Evolutionary conservation across 192 early-diverging fungal species (phyloP).

Genomic region (Coemansia sp.): DNA sequence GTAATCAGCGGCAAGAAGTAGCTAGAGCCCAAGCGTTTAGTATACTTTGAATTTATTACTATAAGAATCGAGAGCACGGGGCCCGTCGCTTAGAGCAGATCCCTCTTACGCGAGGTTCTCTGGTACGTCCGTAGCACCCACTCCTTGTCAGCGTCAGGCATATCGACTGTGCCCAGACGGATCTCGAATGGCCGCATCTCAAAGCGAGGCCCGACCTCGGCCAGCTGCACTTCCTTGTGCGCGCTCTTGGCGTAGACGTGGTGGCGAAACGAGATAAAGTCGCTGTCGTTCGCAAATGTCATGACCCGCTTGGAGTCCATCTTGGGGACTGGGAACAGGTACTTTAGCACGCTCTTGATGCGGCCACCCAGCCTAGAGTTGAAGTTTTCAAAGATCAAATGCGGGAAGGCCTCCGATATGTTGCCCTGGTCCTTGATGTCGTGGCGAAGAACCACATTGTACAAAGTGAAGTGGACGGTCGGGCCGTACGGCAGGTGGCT

Average conservation of each 20-base stretch:
- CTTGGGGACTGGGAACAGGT: constrained; percentile 97
- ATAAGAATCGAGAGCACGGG: not conserved
- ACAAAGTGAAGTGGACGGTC: constrained; percentile 95
- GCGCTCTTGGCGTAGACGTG: constrained; percentile 91
- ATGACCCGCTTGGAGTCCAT: constrained; percentile 93
- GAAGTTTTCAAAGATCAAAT: constrained; percentile 96
- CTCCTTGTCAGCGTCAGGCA: constrained; percentile 92
- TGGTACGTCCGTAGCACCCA: constrained; percentile 94
- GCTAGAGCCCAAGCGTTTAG: not conserved
- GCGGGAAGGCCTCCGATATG: constrained; percentile 95
- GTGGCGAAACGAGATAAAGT: constrained; percentile 97
- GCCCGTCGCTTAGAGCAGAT: constrained; percentile 56
- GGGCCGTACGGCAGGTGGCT: constrained; percentile 98
- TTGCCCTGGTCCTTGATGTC: constrained; percentile 96
- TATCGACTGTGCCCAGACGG: constrained; percentile 90
- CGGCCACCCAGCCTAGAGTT: constrained; percentile 80
- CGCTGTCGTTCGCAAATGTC: constrained; percentile 95
- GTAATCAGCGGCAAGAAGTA: constrained; percentile 28
- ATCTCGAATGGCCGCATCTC: constrained; percentile 98
- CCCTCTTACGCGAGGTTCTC: constrained; percentile 79
- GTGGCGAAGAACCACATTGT: constrained; percentile 96
- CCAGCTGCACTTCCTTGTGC: constrained; percentile 87
- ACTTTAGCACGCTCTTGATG: constrained; percentile 87
- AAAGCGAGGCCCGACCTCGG: constrained; percentile 97
- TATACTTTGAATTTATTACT: not conserved